These are phyloP conservation scores for Penicillium rolfsii DNA, from an alignment of 2,329 filamentous ascomycete species.

Conservation along the genomic window DNA sequence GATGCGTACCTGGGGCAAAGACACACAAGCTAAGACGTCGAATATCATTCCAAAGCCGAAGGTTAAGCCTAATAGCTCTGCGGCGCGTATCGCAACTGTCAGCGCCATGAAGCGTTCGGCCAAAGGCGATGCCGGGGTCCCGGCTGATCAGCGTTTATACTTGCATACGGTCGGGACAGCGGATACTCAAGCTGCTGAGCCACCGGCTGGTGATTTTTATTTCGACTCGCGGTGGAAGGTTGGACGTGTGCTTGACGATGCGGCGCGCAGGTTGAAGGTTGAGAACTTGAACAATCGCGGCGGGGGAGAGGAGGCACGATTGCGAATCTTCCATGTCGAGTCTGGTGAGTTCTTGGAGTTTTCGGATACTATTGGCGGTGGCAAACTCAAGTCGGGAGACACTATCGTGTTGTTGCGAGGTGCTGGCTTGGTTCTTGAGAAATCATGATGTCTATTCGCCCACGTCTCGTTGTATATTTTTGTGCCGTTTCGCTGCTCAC, in stretches of 20 bases:
- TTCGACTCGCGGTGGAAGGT: conserved; percentile 88
- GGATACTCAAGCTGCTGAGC: conserved; percentile 79
- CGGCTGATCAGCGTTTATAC: conserved; percentile 84
- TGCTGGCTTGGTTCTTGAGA: conserved; percentile 73
- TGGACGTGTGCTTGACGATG: conserved; percentile 62
- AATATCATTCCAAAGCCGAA: conserved; percentile 62
- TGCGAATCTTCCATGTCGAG: conserved; percentile 92
- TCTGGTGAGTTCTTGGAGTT: conserved; percentile 85
- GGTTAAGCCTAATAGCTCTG: conserved; percentile 55
- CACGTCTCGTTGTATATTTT: not conserved
- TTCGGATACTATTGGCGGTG: conserved; percentile 76
- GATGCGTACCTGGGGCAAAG: conserved; percentile 77
- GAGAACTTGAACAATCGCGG: conserved; percentile 52
- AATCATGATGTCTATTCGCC: conserved; percentile 50
- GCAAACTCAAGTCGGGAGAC: conserved; percentile 73
- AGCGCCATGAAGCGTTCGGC: conserved; percentile 82
- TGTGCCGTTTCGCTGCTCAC: conserved; percentile 7
- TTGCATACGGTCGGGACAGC: conserved; percentile 88
- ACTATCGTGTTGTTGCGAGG: conserved; percentile 87
- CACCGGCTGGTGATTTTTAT: conserved; percentile 79
- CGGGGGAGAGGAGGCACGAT: conserved; percentile 64
- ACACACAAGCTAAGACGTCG: conserved; percentile 69
- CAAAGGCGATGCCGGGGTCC: conserved; percentile 84
- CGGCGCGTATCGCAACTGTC: conserved; percentile 68
- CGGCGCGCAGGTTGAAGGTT: conserved; percentile 46